phyloP scores from a whole-genome alignment of 306 rosid genomes.

The Abrus precatorius region DNA sequence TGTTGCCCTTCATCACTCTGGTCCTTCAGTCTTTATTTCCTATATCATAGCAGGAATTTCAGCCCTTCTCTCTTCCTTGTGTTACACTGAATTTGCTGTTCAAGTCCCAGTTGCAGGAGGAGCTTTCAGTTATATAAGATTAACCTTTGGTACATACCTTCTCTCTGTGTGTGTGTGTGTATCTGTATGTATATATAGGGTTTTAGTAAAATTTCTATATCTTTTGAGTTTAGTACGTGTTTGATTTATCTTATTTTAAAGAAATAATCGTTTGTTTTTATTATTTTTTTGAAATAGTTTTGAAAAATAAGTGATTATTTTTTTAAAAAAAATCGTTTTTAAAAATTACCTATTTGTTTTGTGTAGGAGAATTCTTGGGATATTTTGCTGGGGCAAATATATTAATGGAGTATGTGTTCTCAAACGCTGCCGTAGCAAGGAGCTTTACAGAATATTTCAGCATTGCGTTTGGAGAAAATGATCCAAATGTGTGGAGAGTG shows the following conservation, averaged over 20 bases:
- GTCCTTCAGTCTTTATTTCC: constrained; percentile 87
- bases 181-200: no score
- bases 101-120: constrained; percentile 97
- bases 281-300: no score
- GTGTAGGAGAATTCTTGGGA: constrained; percentile 86
- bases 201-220: no score
- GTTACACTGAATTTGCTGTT: constrained; percentile 93
- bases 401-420: constrained; percentile 90
- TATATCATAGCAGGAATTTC: constrained; percentile 88
- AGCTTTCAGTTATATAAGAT: constrained; percentile 90
- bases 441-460: constrained; percentile 81
- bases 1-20: constrained; percentile 70
- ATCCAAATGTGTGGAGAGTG: constrained; percentile 79
- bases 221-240: no score
- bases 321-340: no score
- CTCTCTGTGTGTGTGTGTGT: not conserved
- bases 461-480: constrained; percentile 68
- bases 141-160: constrained; percentile 76
- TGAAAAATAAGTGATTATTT: no score
- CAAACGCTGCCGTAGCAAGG: constrained; percentile 95
- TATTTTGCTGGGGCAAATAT: constrained; percentile 97
- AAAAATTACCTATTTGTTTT: no score
- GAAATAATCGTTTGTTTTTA: no score
- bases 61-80: constrained; percentile 89
- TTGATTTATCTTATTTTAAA: no score